Conservation (phyloP, 495 filamentous ascomycete species). For the Sporormia fimetaria region DNA sequence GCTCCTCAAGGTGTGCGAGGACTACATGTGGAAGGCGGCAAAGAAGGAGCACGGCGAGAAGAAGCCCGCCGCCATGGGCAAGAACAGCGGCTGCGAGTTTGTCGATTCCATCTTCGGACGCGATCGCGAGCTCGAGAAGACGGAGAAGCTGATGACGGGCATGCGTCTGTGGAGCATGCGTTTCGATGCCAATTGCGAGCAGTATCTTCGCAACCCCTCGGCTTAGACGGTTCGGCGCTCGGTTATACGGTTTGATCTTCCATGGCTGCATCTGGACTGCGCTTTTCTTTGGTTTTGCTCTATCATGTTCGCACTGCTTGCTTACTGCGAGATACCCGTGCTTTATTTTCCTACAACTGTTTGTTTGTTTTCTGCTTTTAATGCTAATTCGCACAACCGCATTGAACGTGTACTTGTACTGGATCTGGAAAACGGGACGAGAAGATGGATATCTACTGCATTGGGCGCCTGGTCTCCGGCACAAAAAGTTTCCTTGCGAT, state of each 20-base stretch:
- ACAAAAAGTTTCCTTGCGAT: too few species aligned
- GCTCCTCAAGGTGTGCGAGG: conserved; percentile 80
- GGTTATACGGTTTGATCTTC: conserved; percentile 4
- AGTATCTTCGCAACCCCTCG: conserved; percentile 52
- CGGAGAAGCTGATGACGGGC: conserved; percentile 88
- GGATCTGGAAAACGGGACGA: too few species aligned
- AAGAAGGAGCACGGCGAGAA: conserved; percentile 51
- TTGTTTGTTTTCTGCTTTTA: conserved; percentile 12
- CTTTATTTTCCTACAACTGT: conserved; percentile 7
- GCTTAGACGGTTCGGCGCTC: conserved; percentile 18
- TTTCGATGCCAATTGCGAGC: conserved; percentile 94
- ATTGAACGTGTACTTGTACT: too few species aligned
- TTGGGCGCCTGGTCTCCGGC: too few species aligned
- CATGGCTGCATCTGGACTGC: too few species aligned
- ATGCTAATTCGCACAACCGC: conserved; percentile 29
- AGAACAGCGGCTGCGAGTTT: conserved; percentile 89
- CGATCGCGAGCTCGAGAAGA: conserved; percentile 81
- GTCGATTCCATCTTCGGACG: conserved; percentile 93
- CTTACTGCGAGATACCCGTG: conserved; percentile 22
- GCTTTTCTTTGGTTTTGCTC: conserved; percentile 6
- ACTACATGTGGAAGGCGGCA: conserved; percentile 78
- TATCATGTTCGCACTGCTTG: conserved; percentile 5
- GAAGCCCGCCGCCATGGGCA: conserved; percentile 63
- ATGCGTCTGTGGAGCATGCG: conserved; percentile 90
- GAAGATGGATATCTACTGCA: too few species aligned